phyloP scores from a whole-genome alignment of 2,329 filamentous ascomycete genomes.

The Fusarium armeniacum region DNA sequence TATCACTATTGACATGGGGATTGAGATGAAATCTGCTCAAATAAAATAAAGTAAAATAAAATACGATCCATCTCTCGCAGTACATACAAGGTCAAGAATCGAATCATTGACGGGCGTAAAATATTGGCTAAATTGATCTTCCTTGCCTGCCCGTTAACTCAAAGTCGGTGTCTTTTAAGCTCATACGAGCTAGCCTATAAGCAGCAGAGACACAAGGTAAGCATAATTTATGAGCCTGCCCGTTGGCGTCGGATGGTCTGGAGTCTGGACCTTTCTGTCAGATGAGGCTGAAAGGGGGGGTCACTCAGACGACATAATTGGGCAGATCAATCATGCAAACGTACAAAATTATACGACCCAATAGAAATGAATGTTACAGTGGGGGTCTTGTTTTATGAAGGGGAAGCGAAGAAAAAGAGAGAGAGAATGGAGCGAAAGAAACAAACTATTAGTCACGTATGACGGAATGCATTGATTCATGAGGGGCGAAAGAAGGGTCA shows the following conservation, averaged over 20 bases:
- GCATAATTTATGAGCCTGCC: conserved; percentile 27
- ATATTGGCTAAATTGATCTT: conserved; percentile 9
- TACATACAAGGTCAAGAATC: conserved; percentile 17
- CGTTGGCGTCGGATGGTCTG: neutral
- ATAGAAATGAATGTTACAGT: conserved; percentile 3
- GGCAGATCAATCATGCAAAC: conserved; percentile 11
- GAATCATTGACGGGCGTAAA: conserved; percentile 6
- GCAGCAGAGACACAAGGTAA: conserved; percentile 22
- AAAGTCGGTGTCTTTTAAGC: conserved; percentile 32
- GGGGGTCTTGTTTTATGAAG: neutral
- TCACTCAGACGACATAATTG: conserved; percentile 32
- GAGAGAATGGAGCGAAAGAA: neutral
- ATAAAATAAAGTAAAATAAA: neutral
- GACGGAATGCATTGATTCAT: conserved; percentile 30
- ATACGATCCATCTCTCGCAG: neutral
- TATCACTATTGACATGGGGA: conserved; percentile 10
- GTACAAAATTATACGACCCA: conserved; percentile 16
- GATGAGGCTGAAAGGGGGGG: conserved; percentile 45
- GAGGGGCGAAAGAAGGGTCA: conserved; percentile 27
- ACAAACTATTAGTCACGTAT: conserved; percentile 46
- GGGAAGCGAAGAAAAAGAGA: neutral
- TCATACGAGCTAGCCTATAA: conserved; percentile 22
- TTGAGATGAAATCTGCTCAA: conserved; percentile 14
- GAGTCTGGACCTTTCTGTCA: conserved; percentile 40
- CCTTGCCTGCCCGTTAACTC: conserved; percentile 7